Percentiles rank a stretch among this genome's conserved stretches.
Conservation (phyloP, 2,329 filamentous ascomycete genomes). For the Ilyonectria sp. region DNA sequence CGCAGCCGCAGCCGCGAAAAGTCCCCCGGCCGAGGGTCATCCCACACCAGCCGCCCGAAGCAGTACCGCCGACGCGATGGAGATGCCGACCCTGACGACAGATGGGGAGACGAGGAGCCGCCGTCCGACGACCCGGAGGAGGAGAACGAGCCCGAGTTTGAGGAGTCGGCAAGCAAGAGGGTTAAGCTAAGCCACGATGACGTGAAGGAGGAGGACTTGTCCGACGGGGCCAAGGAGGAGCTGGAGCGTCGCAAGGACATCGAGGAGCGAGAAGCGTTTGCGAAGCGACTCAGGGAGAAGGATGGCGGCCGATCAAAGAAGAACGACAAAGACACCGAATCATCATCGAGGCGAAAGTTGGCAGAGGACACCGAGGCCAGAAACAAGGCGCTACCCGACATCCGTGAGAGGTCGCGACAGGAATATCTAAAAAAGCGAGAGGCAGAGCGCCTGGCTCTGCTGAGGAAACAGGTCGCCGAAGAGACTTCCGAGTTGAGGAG, state of each 20-base stretch:
- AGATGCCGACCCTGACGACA: conserved; percentile 76
- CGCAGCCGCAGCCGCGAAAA: conserved; percentile 52
- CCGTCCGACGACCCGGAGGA: conserved; percentile 59
- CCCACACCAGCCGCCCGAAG: conserved; percentile 54
- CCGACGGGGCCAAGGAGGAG: conserved; percentile 73
- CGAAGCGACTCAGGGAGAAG: conserved; percentile 80
- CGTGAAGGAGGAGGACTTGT: conserved; percentile 63
- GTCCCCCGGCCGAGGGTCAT: conserved; percentile 48
- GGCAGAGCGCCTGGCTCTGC: conserved; percentile 84
- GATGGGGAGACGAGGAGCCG: conserved; percentile 86
- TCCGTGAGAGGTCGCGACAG: conserved; percentile 88
- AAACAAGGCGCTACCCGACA: conserved; percentile 81
- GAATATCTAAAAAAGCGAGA: conserved; percentile 96
- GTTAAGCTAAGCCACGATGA: conserved; percentile 75
- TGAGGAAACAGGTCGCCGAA: conserved; percentile 91
- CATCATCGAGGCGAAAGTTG: conserved; percentile 68
- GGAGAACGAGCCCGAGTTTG: conserved; percentile 71
- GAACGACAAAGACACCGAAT: conserved; percentile 70
- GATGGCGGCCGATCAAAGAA: conserved; percentile 81
- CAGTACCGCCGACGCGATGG: conserved; percentile 60
- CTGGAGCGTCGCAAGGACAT: conserved; percentile 75
- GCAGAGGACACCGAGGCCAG: conserved; percentile 74
- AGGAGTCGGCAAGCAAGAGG: conserved; percentile 80
- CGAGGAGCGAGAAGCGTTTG: conserved; percentile 84
- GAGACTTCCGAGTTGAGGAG: conserved; percentile 86